A percentile compares a stretch with the other conserved stretches of the same genome.
Conservation (phyloP, 2,329 filamentous ascomycete genomes). For the Eutypella sp. region DNA sequence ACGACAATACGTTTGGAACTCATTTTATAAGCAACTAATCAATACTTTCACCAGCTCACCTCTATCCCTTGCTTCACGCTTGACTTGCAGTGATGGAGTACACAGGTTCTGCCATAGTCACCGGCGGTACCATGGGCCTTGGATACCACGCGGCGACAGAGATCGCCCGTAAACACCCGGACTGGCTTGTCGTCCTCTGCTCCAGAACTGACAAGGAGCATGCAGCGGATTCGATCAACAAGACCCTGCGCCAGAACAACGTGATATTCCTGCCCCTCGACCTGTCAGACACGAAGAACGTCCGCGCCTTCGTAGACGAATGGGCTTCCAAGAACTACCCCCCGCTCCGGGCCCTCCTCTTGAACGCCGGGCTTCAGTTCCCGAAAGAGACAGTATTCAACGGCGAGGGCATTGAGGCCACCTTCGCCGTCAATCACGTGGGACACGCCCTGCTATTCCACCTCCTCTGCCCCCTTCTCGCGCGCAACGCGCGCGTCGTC, state of each 20-base stretch:
- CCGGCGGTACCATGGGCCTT: conserved; percentile 40
- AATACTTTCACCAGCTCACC: too few species aligned
- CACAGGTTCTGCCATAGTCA: conserved; percentile 30
- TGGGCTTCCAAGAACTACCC: conserved; percentile 31
- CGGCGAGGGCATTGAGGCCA: conserved; percentile 38
- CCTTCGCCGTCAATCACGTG: conserved; percentile 45
- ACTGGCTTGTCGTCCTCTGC: conserved; percentile 36
- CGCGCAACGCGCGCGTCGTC: conserved; percentile 36
- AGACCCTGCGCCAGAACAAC: conserved; percentile 33
- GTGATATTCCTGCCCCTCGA: conserved; percentile 38
- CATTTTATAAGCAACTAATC: too few species aligned
- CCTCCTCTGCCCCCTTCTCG: conserved; percentile 36
- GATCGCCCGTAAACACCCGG: conserved; percentile 35
- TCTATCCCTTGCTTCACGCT: too few species aligned
- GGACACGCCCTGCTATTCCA: conserved; percentile 47
- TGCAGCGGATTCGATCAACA: conserved; percentile 39
- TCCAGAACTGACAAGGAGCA: conserved; percentile 37
- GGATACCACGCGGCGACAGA: conserved; percentile 36
- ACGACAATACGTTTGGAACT: too few species aligned
- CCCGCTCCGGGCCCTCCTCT: conserved; percentile 38
- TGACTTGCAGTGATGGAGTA: not conserved
- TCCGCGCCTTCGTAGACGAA: conserved; percentile 35
- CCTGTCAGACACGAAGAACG: conserved; percentile 32
- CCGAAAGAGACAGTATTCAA: conserved; percentile 29
- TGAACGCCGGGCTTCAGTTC: conserved; percentile 45